Base-by-base conservation (phyloP, 306 rosid species). In the Begonia fuchsioides region DNA sequence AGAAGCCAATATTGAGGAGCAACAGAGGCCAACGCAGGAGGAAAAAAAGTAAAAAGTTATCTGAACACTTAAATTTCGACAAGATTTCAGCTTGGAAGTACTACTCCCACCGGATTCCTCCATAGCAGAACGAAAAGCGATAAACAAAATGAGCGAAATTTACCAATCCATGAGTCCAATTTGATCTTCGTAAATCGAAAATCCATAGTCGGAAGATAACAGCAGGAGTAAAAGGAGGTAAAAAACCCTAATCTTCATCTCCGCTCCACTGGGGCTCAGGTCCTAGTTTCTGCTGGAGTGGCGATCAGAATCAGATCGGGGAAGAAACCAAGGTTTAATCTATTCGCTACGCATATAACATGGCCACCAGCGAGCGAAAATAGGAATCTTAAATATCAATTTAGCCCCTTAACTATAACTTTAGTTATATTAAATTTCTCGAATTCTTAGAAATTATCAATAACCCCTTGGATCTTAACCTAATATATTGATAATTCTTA, bases 91-190 rank as follows among this genome's bases (percentile, higher is more conserved):
- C 7, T 26, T 5, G 0, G 8, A 41, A 41, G 45, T 1, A 41
- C 12, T 41, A 11, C 6, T 1, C 45, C 45, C 12, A 41, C 12
- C 14, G 14, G 3, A 10, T 41, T 13, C 45, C 45, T 10, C 45
- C 45, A 41, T 1, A 26, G 17, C 11, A 15, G 20, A 20, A 52
- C 10, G 17, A 20, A 52, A 6, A 39, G 61, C 11, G 1, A 3
- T 3, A 13, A 39, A 38, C 13, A 55, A 39, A 49, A 2, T 14
- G n/a, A 58, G 55, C 39, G 68, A 61, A 64, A 73, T 59, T 60
- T 46, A 92, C 98, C 98, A 92, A 65, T 85, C 98, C 83, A 79
- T 72, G 54, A 85, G 98, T 49, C 96, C 98, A 17, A 77, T 83
- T 76, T 92, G 98, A 80, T 92, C 98, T 77, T 85, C 86, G 69